phyloP scores from a whole-genome alignment of 2,329 filamentous ascomycete species.

The Penicillium decumbens region DNA sequence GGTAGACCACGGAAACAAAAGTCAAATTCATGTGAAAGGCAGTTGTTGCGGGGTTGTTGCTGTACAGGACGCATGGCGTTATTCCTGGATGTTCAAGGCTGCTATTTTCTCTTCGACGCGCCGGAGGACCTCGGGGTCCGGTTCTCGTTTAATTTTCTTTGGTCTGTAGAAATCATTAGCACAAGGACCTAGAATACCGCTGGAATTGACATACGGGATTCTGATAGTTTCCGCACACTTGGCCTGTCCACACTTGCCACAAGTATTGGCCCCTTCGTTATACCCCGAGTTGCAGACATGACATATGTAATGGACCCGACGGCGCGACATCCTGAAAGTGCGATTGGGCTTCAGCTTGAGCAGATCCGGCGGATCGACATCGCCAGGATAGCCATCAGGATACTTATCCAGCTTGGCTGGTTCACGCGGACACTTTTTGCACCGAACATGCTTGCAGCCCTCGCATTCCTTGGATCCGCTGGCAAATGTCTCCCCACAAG shows the following conservation, averaged over 20 bases:
- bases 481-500: slow-evolving; percentile 62
- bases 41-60: background rate
- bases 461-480: slow-evolving; percentile 59
- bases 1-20: background rate
- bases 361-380: slow-evolving; percentile 40
- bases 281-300: slow-evolving; percentile 38
- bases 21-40: slow-evolving; percentile 2
- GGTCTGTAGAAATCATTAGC: slow-evolving; percentile 29
- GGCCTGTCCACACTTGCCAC: slow-evolving; percentile 39
- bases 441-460: slow-evolving; percentile 67
- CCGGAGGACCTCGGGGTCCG: slow-evolving; percentile 37
- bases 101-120: slow-evolving; percentile 41
- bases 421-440: slow-evolving; percentile 74
- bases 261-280: slow-evolving; percentile 30
- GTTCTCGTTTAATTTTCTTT: slow-evolving; percentile 38
- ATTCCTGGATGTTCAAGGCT: slow-evolving; percentile 15
- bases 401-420: slow-evolving; percentile 52
- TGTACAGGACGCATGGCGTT: background rate
- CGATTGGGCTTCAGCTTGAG: slow-evolving; percentile 32
- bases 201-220: slow-evolving; percentile 37
- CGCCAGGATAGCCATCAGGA: slow-evolving; percentile 44
- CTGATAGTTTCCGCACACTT: slow-evolving; percentile 41
- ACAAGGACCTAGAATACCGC: background rate
- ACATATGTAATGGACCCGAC: slow-evolving; percentile 41
- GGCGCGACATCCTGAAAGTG: slow-evolving; percentile 37